Percentiles rank a stretch among this genome's conserved stretches.
phyloP scores from a whole-genome alignment of 371 early-diverging fungal genomes.

The Circinella umbellata region DNA sequence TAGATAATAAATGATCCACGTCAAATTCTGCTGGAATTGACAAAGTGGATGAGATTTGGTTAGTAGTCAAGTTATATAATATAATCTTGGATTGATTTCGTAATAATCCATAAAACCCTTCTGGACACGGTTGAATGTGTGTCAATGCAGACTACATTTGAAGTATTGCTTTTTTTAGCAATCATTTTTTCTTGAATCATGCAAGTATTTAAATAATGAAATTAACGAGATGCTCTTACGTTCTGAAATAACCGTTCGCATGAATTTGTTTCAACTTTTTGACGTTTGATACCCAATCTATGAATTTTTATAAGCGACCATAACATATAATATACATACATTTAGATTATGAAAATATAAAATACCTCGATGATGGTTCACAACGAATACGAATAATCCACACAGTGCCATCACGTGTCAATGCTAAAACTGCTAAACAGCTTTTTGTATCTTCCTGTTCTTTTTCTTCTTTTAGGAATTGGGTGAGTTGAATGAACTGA shows the following conservation, averaged over 20 bases:
- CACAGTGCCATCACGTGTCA: background rate
- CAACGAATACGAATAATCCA: slow-evolving; percentile 1
- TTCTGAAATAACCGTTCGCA: slow-evolving; percentile 1
- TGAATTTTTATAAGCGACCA: no score
- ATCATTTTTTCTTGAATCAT: no score
- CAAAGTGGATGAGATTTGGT: background rate
- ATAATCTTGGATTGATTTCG: background rate
- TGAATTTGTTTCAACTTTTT: slow-evolving; percentile 1
- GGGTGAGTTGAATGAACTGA: background rate
- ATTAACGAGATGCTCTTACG: background rate
- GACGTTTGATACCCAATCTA: slow-evolving; percentile 4
- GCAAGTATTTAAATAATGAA: no score
- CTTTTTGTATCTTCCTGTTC: background rate
- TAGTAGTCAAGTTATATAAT: background rate
- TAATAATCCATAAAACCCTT: slow-evolving; percentile 2
- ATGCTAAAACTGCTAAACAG: background rate
- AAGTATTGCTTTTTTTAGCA: background rate
- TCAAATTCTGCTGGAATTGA: background rate
- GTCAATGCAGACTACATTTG: background rate
- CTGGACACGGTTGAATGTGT: background rate
- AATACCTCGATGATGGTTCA: background rate
- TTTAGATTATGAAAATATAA: background rate
- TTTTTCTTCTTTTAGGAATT: background rate
- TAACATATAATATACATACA: no score
- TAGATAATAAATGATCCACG: background rate